Evolutionary conservation across 495 filamentous ascomycete genomes (phyloP).

Genomic region (Bryoglossum gracile): DNA sequence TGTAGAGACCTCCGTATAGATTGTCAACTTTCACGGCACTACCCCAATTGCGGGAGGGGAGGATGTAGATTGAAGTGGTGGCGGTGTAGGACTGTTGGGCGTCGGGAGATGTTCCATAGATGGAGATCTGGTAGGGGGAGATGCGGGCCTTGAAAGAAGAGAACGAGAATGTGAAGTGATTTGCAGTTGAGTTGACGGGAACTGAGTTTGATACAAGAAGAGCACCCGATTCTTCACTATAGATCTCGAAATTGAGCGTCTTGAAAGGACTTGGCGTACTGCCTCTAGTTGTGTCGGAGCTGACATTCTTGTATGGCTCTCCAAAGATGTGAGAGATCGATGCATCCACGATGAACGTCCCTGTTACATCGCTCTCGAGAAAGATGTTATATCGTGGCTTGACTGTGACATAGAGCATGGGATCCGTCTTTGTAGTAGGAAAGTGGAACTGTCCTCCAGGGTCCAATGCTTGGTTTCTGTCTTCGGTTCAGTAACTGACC

Average conservation of each 20-base stretch:
- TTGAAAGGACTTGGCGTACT: slow-evolving; percentile 2
- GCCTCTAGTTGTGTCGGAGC: slow-evolving; percentile 34
- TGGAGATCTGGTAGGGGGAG: slow-evolving; percentile 37
- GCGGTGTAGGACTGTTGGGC: slow-evolving; percentile 30
- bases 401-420: slow-evolving; percentile 49
- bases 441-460: slow-evolving; percentile 23
- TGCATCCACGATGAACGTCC: slow-evolving; percentile 54
- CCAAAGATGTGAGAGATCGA: slow-evolving; percentile 36
- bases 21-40: slow-evolving; percentile 58
- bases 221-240: slow-evolving; percentile 25
- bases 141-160: slow-evolving; percentile 36
- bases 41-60: slow-evolving; percentile 48
- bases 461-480: slow-evolving; percentile 10
- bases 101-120: slow-evolving; percentile 28
- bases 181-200: slow-evolving; percentile 39
- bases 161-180: slow-evolving; percentile 39
- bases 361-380: slow-evolving; percentile 42
- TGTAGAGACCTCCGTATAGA: slow-evolving; percentile 47
- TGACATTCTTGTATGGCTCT: slow-evolving; percentile 11
- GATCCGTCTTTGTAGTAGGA: slow-evolving; percentile 6
- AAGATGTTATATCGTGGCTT: slow-evolving; percentile 56
- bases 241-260: slow-evolving; percentile 24
- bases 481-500: no score
- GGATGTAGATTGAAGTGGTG: slow-evolving; percentile 41
- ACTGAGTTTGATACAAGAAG: slow-evolving; percentile 33